Evolutionary conservation across 2,329 filamentous ascomycete species (phyloP), one percentile per base, ranked within the genome.

Genomic region (Fonsecaea multimorphosa): DNA sequence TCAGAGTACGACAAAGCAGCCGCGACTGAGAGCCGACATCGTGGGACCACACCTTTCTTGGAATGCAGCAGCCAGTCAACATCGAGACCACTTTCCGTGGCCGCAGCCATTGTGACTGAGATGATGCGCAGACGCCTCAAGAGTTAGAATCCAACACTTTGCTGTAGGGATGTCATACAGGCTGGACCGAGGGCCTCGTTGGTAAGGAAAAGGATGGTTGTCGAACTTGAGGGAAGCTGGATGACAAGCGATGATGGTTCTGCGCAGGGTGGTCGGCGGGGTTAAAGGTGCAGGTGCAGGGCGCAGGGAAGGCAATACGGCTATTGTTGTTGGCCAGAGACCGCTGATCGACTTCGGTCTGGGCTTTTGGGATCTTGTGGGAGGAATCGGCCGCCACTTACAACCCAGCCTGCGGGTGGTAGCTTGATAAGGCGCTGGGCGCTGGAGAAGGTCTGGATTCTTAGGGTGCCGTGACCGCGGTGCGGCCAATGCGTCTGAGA

Each of bases 61-160:
- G 89, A 87, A 76, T 91, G 90, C 79, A 95, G 91, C 83, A 96
- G 90, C 92, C 92, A 96, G 79, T 90, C 93, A 75, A 96, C 92
- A 79, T 96, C 92, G 74, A 96, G 86, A 71, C 89, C 89, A 49
- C 65, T 56, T 32, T 57, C 67, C 46, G 27, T 58, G 77, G 92
- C 88, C 71, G 91, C 86, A 73, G 90, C 89, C 68, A 70, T 70
- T 24, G 46, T 65, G 44, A n/a, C 22, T 34, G 22, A 36, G 19
- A 19, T 27, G 29, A 32, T 57, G 32, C 32, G 49, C 44, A 49
- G 51, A 9, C 24, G 38, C 36, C 56, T 36, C 19, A 14, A 54
- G 29, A 16, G 32, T 24, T 44, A 19, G 19, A n/a, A 59, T 8
- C 14, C 6, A 11, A 3, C 2, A 7, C 29, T 14, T 11, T 24